Evolutionary conservation across 768 basidiomycete species (phyloP), one percentile per base, ranked within the genome.

Genomic region (Rhodotorula sphaerocarpa): DNA sequence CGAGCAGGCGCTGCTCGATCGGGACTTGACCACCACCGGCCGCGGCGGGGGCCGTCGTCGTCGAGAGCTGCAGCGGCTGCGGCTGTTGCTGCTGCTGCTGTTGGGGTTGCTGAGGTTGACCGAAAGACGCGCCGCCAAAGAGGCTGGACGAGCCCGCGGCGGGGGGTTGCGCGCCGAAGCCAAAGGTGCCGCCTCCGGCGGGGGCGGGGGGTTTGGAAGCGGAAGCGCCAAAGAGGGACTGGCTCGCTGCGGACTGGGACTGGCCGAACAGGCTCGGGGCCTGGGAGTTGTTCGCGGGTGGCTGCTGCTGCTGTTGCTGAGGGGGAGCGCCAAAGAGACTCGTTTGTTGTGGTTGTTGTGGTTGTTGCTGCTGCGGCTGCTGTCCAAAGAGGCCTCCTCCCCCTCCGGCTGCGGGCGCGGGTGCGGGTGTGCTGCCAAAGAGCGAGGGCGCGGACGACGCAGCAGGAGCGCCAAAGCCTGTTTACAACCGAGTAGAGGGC

Each of bases 1-100:
- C 77, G 71, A 87, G 83, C 28, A 90, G 83, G 83, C 18, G 77
- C 76, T 61, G 83, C 82, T 11, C 83, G 79, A 74, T 66, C n/a
- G 43, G 85, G 83, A n/a, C 79, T 79, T 62, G n/a, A n/a, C n/a
- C n/a, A n/a, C n/a, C n/a, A n/a, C n/a, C 82, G 80, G 53, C 79
- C 79, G 67, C 79, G 78, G 41, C 75, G 74, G 5, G 77, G 63
- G 21, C 74, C n/a, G n/a, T n/a, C n/a, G n/a, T n/a, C n/a, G n/a
- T n/a, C n/a, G n/a, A n/a, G n/a, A n/a, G n/a, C n/a, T 69, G 65
- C 78, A 68, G 42, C 79, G 71, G 69, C 73, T 70, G 59, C 72
- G 76, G 45, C 28, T 10, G 41, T 31, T 2, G 41, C 75, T 50
- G 23, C 73, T 73, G 69, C 18, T 79, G 77, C 47, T 72, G 59